Percentiles rank a stretch among this genome's conserved stretches.
These are phyloP conservation scores for Colletotrichum cuscutae DNA, from an alignment of 2,329 filamentous ascomycete species.

Conservation along the genomic window DNA sequence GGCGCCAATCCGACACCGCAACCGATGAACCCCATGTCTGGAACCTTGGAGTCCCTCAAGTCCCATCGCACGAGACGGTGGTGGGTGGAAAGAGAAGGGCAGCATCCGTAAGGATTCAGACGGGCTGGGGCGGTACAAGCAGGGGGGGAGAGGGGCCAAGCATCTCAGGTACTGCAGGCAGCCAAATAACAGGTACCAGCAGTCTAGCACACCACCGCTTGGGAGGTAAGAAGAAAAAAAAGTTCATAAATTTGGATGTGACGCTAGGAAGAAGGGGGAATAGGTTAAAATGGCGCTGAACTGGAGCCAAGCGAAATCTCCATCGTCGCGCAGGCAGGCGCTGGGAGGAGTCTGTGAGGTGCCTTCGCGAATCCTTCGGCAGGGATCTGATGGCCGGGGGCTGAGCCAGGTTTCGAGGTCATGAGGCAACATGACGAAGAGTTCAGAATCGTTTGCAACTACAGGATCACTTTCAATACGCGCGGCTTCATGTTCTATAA, in stretches of 20 bases:
- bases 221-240: not conserved
- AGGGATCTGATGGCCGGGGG: constrained; percentile 3
- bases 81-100: not conserved
- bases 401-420: not conserved
- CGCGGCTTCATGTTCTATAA: too few species aligned
- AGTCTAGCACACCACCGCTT: not conserved
- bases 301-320: not conserved
- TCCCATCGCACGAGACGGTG: not conserved
- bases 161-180: constrained; percentile 2
- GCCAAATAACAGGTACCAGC: not conserved
- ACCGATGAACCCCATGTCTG: not conserved
- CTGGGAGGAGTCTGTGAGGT: constrained; percentile 1
- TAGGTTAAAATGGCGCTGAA: not conserved
- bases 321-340: not conserved
- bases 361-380: constrained; percentile 28
- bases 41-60: not conserved
- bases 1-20: not conserved
- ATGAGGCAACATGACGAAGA: too few species aligned
- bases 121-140: not conserved
- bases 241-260: not conserved
- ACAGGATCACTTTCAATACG: too few species aligned
- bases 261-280: constrained; percentile 10
- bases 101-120: not conserved
- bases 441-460: too few species aligned
- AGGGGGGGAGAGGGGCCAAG: not conserved